Base-by-base conservation (phyloP, 225 moss, liverwort and hornwort species). In the Asterella californica region DNA sequence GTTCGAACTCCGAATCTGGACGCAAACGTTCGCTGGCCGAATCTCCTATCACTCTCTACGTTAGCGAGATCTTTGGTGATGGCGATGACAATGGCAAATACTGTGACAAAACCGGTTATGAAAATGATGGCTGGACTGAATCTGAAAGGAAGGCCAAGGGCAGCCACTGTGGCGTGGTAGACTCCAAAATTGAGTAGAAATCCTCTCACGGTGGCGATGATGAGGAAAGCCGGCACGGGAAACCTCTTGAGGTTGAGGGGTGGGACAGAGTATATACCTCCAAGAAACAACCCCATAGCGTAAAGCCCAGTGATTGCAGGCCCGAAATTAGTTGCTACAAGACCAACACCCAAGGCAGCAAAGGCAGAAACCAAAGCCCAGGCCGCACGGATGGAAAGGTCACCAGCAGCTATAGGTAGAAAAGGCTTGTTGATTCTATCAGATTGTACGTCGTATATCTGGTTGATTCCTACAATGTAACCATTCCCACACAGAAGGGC, bases 351-450 rank as follows among this genome's bases (percentile, higher is more conserved):
- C 27, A 90, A 27, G 4, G 80, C 76, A 0, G 92, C 91, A 0
- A 96, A 81, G 24, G 86, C 88, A 0, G 79, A 6, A 0, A 96
- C 96, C 14, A 94, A 86, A 65, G 61, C 83, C 92, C 96, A 96
- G 2, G 96, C 96, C 1, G 81, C 83, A 0, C 92, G 91, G 22
- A 96, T 66, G 0, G 94, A 92, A 65, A 96, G 88, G 15, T 96
- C 96, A 24, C 92, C 92, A 0, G 96, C 92, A 11, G 96, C 96
- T 64, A 96, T 91, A 6, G 94, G 96, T 68, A 96, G 73, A 71
- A 96, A 96, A 37, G 94, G 94, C 67, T 96, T 96, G 84, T 94
- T 96, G 84, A 96, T 90, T 85, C 84, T 92, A 73, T 94, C 94
- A 37, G 94, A 92, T 17, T 91, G 90, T 17, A 70, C 87, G 53